Base-by-base conservation (phyloP, 2,329 filamentous ascomycete species). In the Mollisia scopiformis region DNA sequence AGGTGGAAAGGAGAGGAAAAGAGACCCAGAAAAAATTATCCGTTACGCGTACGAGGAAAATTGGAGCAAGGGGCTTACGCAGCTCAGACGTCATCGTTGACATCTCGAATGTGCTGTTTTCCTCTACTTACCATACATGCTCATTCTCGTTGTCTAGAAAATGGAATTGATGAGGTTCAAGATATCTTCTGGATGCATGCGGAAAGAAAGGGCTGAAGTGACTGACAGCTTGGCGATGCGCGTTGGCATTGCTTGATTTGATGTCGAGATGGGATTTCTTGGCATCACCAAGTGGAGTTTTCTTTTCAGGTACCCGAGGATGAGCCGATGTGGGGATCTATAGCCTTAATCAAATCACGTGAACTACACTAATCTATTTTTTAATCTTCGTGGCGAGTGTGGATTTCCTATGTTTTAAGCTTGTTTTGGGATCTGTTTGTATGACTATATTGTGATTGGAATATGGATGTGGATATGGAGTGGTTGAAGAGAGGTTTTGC, bases 11-110 rank as follows among this genome's bases (percentile, higher is more conserved):
- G 11, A n/a, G 28, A 8, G 27, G 16, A 27, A 13, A 25, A 33
- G 16, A 4, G 8, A 23, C 2, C 43, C 43, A 21, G 28, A 23
- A 47, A 47, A 47, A 27, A 47, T 27, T 27, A 23, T 28, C 43
- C 43, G 43, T 47, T 47, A 47, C 23, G 43, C 43, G 43, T 47
- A 47, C 43, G 43, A 47, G 21, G 43, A 47, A 47, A 47, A 47
- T 47, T 47, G 43, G 43, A n/a, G 14, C 43, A 47, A 5, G 43
- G 14, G 43, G 43, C 43, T 23, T 23, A 21, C 16, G 16, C 16
- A 21, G 39, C n/a, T 43, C 10, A 25, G 23, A 28, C 43, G 43
- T 47, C 43, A 47, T 47, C 43, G 41, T 27, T 47, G 21, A 13
- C 6, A 13, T 13, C 5, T 27, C 23, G 25, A 13, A 43, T 43